Conservation (phyloP, 2,329 filamentous ascomycete species). For the Tolypocladium cylindrosporum region DNA sequence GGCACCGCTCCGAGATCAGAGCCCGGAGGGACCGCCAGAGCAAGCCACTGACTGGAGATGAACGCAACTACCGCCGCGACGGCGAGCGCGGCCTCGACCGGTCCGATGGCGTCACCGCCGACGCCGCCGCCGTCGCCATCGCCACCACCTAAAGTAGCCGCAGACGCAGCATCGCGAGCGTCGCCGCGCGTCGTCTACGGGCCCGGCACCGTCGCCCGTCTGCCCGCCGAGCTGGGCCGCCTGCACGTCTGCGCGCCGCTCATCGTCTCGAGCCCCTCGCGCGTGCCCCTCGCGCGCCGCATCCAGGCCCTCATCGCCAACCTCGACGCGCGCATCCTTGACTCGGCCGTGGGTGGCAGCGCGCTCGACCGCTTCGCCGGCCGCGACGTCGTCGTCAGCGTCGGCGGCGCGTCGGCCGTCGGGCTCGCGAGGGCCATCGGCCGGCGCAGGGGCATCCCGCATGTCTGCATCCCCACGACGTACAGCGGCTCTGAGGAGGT, state of each 20-base stretch:
- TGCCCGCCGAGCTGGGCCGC: slow-evolving; percentile 22
- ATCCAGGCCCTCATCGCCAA: slow-evolving; percentile 24
- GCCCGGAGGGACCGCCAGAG: neutral
- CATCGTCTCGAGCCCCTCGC: slow-evolving; percentile 27
- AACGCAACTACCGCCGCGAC: neutral
- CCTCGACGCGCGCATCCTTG: slow-evolving; percentile 20
- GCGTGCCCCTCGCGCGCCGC: slow-evolving; percentile 20
- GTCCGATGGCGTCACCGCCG: too few relatives aligned
- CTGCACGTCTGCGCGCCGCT: slow-evolving; percentile 22
- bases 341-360: slow-evolving; percentile 20
- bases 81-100: neutral
- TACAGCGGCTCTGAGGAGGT: slow-evolving; percentile 54
- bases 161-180: slow-evolving; percentile 1
- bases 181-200: slow-evolving; percentile 25
- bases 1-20: neutral
- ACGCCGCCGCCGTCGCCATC: neutral
- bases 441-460: slow-evolving; percentile 40
- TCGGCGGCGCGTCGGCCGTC: slow-evolving; percentile 53
- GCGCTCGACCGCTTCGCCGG: slow-evolving; percentile 17
- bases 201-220: slow-evolving; percentile 17
- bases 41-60: neutral
- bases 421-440: slow-evolving; percentile 47
- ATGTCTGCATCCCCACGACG: slow-evolving; percentile 50
- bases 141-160: neutral
- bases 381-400: slow-evolving; percentile 48